phyloP scores from a whole-genome alignment of 2,329 filamentous ascomycete genomes.

The Hypoxylon rubiginosum region DNA sequence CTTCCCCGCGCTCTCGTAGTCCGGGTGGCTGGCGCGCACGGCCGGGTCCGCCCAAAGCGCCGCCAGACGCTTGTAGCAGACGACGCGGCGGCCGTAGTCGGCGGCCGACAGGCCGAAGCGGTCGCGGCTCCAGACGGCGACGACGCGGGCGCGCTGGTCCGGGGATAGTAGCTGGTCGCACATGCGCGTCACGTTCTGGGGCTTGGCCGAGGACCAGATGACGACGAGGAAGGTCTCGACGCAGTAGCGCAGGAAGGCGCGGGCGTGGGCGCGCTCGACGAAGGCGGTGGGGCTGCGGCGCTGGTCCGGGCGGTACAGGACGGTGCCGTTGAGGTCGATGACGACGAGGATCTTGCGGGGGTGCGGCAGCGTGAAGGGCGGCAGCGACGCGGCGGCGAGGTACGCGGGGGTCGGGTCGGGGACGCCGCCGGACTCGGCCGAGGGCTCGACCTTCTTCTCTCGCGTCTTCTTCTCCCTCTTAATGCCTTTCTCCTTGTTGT shows the following conservation, averaged over 20 bases:
- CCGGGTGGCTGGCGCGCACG: constrained; percentile 61
- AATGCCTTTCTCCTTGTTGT: background rate
- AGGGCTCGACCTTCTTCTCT: constrained; percentile 40
- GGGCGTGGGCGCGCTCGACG: constrained; percentile 75
- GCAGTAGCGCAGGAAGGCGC: constrained; percentile 79
- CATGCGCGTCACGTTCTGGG: constrained; percentile 78
- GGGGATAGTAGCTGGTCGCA: constrained; percentile 73
- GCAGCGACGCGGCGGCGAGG: constrained; percentile 64
- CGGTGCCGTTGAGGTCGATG: constrained; percentile 93
- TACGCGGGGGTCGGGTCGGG: constrained; percentile 74
- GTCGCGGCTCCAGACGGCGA: constrained; percentile 84
- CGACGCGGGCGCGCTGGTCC: constrained; percentile 66
- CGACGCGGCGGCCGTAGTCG: constrained; percentile 79
- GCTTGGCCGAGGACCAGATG: constrained; percentile 90
- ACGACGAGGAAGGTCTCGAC: constrained; percentile 82
- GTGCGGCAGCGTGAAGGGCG: constrained; percentile 56
- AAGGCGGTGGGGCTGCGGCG: constrained; percentile 65
- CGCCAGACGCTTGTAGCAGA: constrained; percentile 90
- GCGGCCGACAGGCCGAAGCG: constrained; percentile 73
- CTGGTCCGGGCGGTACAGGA: constrained; percentile 77
- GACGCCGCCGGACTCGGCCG: constrained; percentile 64
- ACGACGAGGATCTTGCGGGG: constrained; percentile 81
- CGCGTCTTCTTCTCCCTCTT: background rate
- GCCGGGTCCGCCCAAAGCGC: constrained; percentile 73
- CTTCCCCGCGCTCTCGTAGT: constrained; percentile 51